Evolutionary conservation across 2,329 filamentous ascomycete genomes (phyloP), one percentile per base, ranked within the genome.

Genomic region (Monascus ruber): DNA sequence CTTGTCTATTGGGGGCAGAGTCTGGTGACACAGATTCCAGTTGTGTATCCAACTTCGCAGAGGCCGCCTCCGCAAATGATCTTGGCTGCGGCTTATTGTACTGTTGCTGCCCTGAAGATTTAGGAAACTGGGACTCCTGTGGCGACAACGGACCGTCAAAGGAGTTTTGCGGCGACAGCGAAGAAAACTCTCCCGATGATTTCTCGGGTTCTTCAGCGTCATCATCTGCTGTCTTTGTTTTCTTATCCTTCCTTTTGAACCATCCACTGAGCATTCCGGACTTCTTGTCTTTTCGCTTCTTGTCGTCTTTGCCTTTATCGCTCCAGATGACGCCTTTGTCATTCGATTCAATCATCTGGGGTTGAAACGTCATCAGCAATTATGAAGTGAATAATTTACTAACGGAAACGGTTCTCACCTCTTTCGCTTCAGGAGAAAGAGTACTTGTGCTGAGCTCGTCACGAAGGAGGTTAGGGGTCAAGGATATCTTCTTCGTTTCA

Each of bases 401-500:
- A 17, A 17, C 17, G 17, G 17, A 17, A 17, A 17, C 17, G 27
- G 10, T 10, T 42, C 45, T 41, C 54, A 66, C 63, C 49, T 67
- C 65, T 58, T 58, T 65, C 36, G 51, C 45, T 10, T 68, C 64
- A 33, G 37, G 53, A 8, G 51, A 42, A 25, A 53, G 41, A n/a
- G 39, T 36, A 17, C 41, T 50, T 35, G 42, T 51, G 43, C 47
- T 61, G 7, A 69, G 68, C 47, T 95, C 88, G 49, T 96, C 89
- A 33, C 89, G 80, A 32, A 96, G 69, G 38, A 98, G 66, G 50
- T 94, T 94, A 1, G 91, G 91, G 3, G 91, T 98, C 34, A 98
- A 74, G 0, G 88, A 94, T 49, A 98, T 96, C 68, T 96, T 96
- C 63, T 93, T 87, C 2, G 91, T 95, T 62, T 96, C 91, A 31